A percentile compares a stretch with the other conserved stretches of the same genome.
phyloP scores from a whole-genome alignment of 1,284 basidiomycete species.

The Apiotrichum domesticum region DNA sequence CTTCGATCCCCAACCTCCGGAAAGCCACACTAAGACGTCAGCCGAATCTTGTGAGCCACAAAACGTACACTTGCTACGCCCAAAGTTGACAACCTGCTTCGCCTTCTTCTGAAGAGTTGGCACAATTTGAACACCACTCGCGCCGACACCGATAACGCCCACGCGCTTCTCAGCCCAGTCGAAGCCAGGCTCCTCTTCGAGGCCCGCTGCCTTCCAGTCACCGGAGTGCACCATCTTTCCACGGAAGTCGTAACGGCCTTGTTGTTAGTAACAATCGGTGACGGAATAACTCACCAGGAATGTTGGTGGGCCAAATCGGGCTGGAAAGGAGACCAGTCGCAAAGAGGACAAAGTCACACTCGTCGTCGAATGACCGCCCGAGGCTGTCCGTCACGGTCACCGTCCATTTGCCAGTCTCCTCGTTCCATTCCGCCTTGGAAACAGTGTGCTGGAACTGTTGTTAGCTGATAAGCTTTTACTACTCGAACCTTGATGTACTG shows the following conservation, averaged over 20 bases:
- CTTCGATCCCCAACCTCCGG: slow-evolving; percentile 21
- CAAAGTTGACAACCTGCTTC: slow-evolving; percentile 25
- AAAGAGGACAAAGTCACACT: slow-evolving; percentile 34
- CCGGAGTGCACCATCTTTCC: slow-evolving; percentile 29
- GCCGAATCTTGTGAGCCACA: not conserved
- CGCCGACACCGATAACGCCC: slow-evolving; percentile 13
- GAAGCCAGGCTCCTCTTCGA: slow-evolving; percentile 6
- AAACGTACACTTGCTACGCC: slow-evolving; percentile 11
- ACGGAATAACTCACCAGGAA: slow-evolving; percentile 6
- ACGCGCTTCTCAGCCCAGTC: slow-evolving; percentile 12
- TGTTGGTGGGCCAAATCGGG: slow-evolving; percentile 24
- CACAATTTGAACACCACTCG: slow-evolving; percentile 25
- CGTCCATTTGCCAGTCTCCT: slow-evolving; percentile 27
- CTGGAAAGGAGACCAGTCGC: slow-evolving; percentile 24
- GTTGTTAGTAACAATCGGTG: too few relatives aligned
- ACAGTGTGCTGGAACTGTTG: not conserved
- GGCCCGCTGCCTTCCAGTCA: slow-evolving; percentile 11
- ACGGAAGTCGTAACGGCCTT: slow-evolving; percentile 17
- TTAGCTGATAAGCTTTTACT: too few relatives aligned
- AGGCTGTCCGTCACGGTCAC: slow-evolving; percentile 12
- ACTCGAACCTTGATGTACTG: slow-evolving; percentile 20
- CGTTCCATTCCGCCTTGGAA: slow-evolving; percentile 18
- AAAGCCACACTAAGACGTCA: slow-evolving; percentile 20
- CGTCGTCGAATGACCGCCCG: slow-evolving; percentile 16
- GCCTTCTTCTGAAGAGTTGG: slow-evolving; percentile 18